Base-by-base conservation (phyloP, 257 asterid genomes). In the Solanum medicagineum region DNA sequence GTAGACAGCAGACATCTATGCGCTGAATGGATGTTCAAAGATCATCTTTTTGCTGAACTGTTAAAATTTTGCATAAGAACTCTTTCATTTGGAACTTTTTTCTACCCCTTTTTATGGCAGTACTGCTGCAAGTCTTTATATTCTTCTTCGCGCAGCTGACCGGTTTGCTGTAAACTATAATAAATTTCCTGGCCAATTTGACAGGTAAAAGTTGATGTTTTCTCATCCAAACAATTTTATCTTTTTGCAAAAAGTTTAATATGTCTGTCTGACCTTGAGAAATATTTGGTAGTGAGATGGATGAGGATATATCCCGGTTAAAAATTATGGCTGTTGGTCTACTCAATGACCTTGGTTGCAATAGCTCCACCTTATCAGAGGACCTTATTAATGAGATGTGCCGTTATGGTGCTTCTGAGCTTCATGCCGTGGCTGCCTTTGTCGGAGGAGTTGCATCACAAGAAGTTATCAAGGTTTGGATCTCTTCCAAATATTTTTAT, bases 371-470 rank as follows among this genome's bases (percentile, higher is more conserved):
- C 88, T 88, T 97, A 86, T 90, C 93, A 7, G 99, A 97, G 89
- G 99, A 97, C 89, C 98, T 97, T 69, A 90, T 97, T 13, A 92
- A 91, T 74, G 98, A 97, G 93, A 95, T 97, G 88, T 95, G 98
- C 80, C 94, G 99, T 81, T 97, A 95, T 88, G 99, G 99, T 53
- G 97, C 97, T 77, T 89, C 98, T 12, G 99, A 97, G 89, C 98
- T 97, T 87, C 99, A 95, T 85, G 95, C 96, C 7, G 98, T 97
- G 86, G 98, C 98, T 24, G 97, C 98, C 89, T 89, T 94, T 62
- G 87, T 97, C 10, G 99, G 99, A 17, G 99, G 99, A 83, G 90
- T 97, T 81, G 97, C 99, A 79, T 94, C 98, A 77, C 99, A 97
- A 88, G 99, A 97, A 88, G 98, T 91, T 84, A 97, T 97, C 89